Conservation (phyloP, 768 basidiomycete genomes). For the Mycena pura region DNA sequence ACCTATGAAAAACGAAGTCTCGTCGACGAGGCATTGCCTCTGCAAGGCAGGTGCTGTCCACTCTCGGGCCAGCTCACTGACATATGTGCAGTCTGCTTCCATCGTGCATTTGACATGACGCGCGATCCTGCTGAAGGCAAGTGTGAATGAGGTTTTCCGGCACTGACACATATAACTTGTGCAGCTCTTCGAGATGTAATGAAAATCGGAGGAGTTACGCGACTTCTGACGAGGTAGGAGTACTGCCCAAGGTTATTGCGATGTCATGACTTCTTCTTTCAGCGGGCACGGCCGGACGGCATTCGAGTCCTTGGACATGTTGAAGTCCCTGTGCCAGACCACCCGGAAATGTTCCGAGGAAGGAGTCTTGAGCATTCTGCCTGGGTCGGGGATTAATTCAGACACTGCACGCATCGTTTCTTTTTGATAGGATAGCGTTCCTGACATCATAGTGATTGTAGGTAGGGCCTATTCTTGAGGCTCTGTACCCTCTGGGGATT, state of each 20-base stretch:
- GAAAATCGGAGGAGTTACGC: slow-evolving; percentile 68
- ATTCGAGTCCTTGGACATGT: slow-evolving; percentile 45
- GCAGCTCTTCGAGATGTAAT: slow-evolving; percentile 57
- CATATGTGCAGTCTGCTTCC: slow-evolving; percentile 20
- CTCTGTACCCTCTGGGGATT: slow-evolving; percentile 62
- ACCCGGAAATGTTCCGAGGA: slow-evolving; percentile 45
- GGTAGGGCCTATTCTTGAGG: slow-evolving; percentile 54
- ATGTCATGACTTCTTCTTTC: no score
- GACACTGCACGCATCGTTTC: no score
- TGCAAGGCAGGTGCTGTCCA: slow-evolving; percentile 21
- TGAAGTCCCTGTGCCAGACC: slow-evolving; percentile 48
- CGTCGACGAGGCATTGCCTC: slow-evolving; percentile 28
- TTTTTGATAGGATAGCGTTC: no score
- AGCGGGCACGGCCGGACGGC: slow-evolving; percentile 63
- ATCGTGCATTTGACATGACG: slow-evolving; percentile 54
- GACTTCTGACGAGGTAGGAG: slow-evolving; percentile 77
- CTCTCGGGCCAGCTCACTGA: neutral
- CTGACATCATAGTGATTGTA: no score
- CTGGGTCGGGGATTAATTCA: slow-evolving; percentile 78
- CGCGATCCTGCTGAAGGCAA: slow-evolving; percentile 67
- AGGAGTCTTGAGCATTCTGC: slow-evolving; percentile 61
- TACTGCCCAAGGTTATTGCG: no score
- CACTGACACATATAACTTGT: neutral
- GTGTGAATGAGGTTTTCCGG: neutral
- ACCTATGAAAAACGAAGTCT: slow-evolving; percentile 16